Base-by-base conservation (phyloP, 225 moss, liverwort and hornwort species). In the Marchantia paleacea region DNA sequence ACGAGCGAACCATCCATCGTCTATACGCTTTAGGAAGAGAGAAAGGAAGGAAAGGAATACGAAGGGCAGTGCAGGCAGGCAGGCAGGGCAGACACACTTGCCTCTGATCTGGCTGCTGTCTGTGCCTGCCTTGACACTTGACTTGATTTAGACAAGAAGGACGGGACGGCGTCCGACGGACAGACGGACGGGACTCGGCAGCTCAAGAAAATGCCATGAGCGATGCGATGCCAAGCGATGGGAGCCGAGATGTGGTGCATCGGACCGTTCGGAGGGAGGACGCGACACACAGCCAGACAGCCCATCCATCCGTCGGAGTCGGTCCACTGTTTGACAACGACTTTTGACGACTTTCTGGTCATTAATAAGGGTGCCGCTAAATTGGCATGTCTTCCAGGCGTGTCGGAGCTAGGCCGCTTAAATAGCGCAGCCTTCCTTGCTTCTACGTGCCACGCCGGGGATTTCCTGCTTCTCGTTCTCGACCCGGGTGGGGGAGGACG, bases 381-480 rank as follows among this genome's bases (percentile, higher is more conserved):
- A 73, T 55, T 53, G 72, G 73, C 53, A 53, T 73, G 73, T 73
- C 73, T 18, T 55, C 73, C 73, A 54, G 25, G 73, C 73, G 53
- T 54, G 73, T 73, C 53, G 73, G 53, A 54, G 53, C 73, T 73
- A 73, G 13, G 52, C 73, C 53, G 73, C 73, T 73, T 12, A 0
- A 54, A 54, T 73, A 52, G 53, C 26, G 73, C 73, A 73, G 73
- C 28, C 52, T 26, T 73, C 53, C 28, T 12, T 51, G 72, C 68
- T 30, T 52, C 72, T 72, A 72, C 72, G 72, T 72, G 72, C 72
- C 72, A 72, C 52, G 72, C 72, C 49, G 15, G 3, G 10, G 24
- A 18, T 52, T 52, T 8, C 22, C 25, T 14, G 10, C 72, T 72
- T 52, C 50, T 52, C 72, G 62, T 62, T 69, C 47, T 8, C 15